These are phyloP conservation scores for Boletus coccyginus DNA, from an alignment of 768 basidiomycete species.

Conservation along the genomic window DNA sequence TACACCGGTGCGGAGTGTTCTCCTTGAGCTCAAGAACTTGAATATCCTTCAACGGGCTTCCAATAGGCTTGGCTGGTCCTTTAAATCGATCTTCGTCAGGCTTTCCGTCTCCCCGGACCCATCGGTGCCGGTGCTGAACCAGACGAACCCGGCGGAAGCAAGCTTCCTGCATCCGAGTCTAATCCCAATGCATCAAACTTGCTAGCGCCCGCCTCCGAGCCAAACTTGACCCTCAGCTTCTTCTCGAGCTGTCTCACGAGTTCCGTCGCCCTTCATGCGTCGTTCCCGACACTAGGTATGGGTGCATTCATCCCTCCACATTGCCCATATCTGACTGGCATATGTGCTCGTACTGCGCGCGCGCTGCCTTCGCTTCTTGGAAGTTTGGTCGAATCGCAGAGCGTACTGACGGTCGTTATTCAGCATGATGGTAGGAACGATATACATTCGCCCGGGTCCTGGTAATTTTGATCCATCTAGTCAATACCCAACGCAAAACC, in stretches of 20 bases:
- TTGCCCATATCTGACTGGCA: no score
- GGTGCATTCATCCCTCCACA: no score
- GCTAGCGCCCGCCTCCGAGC: constrained; percentile 73
- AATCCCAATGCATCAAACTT: constrained; percentile 78
- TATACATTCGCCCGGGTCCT: no score
- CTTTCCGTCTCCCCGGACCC: constrained; percentile 42
- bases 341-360: no score
- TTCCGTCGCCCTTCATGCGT: constrained; percentile 58
- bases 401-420: no score
- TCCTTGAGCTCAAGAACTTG: constrained; percentile 26
- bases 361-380: no score
- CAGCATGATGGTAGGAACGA: no score
- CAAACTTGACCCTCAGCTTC: constrained; percentile 61
- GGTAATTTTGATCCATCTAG: no score
- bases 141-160: constrained; percentile 30
- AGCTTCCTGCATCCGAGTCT: constrained; percentile 28
- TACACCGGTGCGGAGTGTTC: constrained; percentile 18
- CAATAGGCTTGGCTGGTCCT: constrained; percentile 48
- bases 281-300: no score
- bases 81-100: constrained; percentile 50
- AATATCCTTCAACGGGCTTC: constrained; percentile 32
- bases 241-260: constrained; percentile 73
- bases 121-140: neutral
- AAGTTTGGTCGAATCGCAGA: no score
- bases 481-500: no score